Conservation (phyloP, 768 basidiomycete genomes). For the Suillus plorans region DNA sequence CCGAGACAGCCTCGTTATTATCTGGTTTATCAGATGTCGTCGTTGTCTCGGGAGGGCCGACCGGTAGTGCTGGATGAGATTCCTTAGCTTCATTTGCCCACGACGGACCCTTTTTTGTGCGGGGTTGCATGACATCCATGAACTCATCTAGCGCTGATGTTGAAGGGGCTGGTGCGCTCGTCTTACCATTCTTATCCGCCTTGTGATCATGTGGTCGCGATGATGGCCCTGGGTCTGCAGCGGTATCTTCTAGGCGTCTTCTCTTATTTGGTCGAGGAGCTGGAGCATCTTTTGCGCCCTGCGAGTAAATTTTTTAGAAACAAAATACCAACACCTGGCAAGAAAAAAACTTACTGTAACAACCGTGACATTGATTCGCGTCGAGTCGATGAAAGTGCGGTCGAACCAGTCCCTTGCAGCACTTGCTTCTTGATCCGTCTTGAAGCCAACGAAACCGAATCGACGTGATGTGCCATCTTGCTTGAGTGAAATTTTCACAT, state of each 20-base stretch:
- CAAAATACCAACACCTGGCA: not conserved
- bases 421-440: conserved; percentile 70
- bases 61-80: conserved; percentile 9
- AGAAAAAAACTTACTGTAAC: conserved; percentile 60
- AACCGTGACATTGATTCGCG: conserved; percentile 70
- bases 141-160: conserved; percentile 58
- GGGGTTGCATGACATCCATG: conserved; percentile 72
- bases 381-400: conserved; percentile 78
- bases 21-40: conserved; percentile 6
- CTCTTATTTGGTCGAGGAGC: conserved; percentile 70
- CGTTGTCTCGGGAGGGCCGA: not conserved
- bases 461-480: conserved; percentile 76
- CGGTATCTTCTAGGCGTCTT: conserved; percentile 39
- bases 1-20: conserved; percentile 46
- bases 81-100: conserved; percentile 62
- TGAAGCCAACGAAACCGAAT: conserved; percentile 94
- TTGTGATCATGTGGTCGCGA: conserved; percentile 13
- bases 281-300: conserved; percentile 73
- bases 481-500: conserved; percentile 78
- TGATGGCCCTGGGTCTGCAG: not conserved
- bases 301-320: conserved; percentile 8
- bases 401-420: conserved; percentile 83
- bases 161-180: conserved; percentile 3
- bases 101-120: conserved; percentile 48
- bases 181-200: conserved; percentile 20